Evolutionary conservation across 2,329 filamentous ascomycete species (phyloP).

Genomic region (Thermomyces lanuginosus): DNA sequence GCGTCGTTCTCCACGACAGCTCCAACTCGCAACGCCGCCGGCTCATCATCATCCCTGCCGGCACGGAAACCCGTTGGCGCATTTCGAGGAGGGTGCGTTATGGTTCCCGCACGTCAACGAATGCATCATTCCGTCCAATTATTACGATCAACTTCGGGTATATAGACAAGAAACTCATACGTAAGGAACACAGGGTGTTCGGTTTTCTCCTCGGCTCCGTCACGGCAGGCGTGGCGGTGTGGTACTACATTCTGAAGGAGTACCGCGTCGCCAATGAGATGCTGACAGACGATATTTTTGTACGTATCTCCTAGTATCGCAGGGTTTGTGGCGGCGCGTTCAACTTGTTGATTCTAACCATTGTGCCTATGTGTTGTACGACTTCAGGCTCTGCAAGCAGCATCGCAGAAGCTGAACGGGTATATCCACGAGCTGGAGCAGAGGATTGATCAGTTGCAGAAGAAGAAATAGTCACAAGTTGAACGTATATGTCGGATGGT

Average conservation of each 20-base stretch:
- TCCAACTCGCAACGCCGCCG: constrained; percentile 20
- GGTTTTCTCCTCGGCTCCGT: constrained; percentile 80
- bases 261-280: constrained; percentile 89
- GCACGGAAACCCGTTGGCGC: constrained; percentile 52
- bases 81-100: constrained; percentile 53
- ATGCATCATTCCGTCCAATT: no score
- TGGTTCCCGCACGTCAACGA: no score
- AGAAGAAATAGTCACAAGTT: constrained; percentile 45
- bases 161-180: no score
- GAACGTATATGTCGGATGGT: no score
- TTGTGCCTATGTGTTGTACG: no score
- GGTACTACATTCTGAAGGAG: constrained; percentile 84
- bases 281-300: constrained; percentile 88
- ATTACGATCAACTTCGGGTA: no score
- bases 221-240: constrained; percentile 62
- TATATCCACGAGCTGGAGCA: constrained; percentile 73
- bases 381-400: constrained; percentile 75
- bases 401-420: constrained; percentile 68
- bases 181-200: constrained; percentile 60
- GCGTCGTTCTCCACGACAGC: constrained; percentile 21
- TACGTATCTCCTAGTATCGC: no score
- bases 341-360: neutral
- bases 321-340: no score
- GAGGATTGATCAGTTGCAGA: constrained; percentile 52
- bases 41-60: constrained; percentile 26